Evolutionary conservation across 495 filamentous ascomycete species (phyloP), one percentile per base, ranked within the genome.

Genomic region (Hypoxylon perforatum): DNA sequence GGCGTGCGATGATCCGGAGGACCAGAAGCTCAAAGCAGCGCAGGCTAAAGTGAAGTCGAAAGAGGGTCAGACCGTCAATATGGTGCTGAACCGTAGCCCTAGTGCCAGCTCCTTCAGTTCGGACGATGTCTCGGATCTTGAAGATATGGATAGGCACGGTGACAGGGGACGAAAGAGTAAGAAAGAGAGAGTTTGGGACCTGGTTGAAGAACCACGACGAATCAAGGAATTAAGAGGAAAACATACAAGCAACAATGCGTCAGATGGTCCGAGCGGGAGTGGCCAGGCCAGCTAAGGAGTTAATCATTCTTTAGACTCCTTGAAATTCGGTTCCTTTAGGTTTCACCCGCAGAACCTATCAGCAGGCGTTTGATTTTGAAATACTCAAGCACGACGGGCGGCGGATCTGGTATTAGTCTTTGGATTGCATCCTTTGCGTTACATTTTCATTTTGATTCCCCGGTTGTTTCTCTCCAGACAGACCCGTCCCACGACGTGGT

Each of bases 91-190:
- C 61, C 84, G 83, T 75, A 87, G 77, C 76, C 77, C 59, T 65
- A 84, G 25, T 77, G 60, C 69, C 38, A 84, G 57, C 66, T 86
- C 73, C 73, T 83, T 93, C 36, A 91, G 89, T 46, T 92, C 88
- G 51, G 88, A 86, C 42, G 92, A 94, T 48, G 87, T 93, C 70
- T 90, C 92, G 44, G 85, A 89, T 54, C 76, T 96, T 22, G 84
- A 89, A 48, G 83, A 85, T 75, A 80, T 77, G 77, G 83, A 69
- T 23, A 55, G 46, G 30, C 66, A 73, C 11, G 72, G 67, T 8
- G 69, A 58, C 4, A 39, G 12, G 36, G 71, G 69, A 9, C 64
- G 74, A n/a, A 79, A 67, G 71, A 80, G 76, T 39, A 79, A 77
- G 63, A 80, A 70, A 68, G 77, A 83, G 69, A 78, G 70, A 59